Conservation (phyloP, 495 filamentous ascomycete species). For the Aspergillus bridgeri region DNA sequence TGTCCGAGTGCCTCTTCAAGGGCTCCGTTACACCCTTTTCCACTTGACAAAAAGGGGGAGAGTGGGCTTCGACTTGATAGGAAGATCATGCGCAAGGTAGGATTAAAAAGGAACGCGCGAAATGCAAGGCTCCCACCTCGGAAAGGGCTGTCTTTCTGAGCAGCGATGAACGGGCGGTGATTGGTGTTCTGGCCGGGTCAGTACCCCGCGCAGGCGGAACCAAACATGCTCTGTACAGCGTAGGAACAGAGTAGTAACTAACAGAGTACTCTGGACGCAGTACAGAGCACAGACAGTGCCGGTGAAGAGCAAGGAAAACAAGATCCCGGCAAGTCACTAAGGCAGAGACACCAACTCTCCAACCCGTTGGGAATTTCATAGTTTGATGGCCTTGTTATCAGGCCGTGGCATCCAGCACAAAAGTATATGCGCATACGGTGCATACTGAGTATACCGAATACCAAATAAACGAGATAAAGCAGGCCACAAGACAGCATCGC, state of each 20-base stretch:
- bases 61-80: constrained; percentile 19
- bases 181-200: constrained; percentile 26
- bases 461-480: too few relatives aligned
- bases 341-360: neutral
- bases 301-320: constrained; percentile 15
- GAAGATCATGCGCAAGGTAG: constrained; percentile 18
- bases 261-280: too few relatives aligned
- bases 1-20: too few relatives aligned
- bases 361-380: neutral
- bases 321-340: neutral
- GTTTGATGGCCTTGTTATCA: neutral
- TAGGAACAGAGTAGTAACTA: too few relatives aligned
- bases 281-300: constrained; percentile 15
- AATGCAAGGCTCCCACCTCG: constrained; percentile 37
- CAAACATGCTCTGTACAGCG: too few relatives aligned
- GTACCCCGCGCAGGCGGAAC: constrained; percentile 38
- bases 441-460: too few relatives aligned
- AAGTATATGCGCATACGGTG: too few relatives aligned
- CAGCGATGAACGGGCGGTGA: constrained; percentile 17
- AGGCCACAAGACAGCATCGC: too few relatives aligned
- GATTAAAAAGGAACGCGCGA: constrained; percentile 17
- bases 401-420: too few relatives aligned
- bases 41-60: neutral
- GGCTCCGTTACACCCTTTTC: neutral
- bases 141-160: constrained; percentile 24